Conservation (phyloP, 805 yeast genomes). For the Zygosaccharomyces rouxii region DNA sequence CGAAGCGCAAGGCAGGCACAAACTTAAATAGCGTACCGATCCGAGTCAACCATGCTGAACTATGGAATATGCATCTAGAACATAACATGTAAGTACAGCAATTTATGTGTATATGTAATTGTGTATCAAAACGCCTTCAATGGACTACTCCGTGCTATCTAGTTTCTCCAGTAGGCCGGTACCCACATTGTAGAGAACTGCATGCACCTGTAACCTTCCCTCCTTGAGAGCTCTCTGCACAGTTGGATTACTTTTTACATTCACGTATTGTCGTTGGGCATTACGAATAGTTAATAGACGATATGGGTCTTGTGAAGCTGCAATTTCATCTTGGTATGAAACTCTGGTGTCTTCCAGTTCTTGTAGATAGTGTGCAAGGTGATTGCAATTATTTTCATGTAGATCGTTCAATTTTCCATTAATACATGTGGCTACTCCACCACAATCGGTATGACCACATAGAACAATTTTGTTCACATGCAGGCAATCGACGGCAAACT, state of each 20-base stretch:
- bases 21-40: too few relatives aligned
- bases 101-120: not conserved
- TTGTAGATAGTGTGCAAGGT: conserved; percentile 45
- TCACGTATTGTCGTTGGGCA: conserved; percentile 65
- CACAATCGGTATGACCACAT: conserved; percentile 95
- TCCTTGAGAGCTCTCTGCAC: conserved; percentile 60
- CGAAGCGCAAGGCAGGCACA: too few relatives aligned
- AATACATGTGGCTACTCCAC: conserved; percentile 82
- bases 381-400: conserved; percentile 32
- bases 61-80: too few relatives aligned
- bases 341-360: conserved; percentile 66
- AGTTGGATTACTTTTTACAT: conserved; percentile 49
- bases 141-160: conserved; percentile 2
- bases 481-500: conserved; percentile 80
- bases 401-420: conserved; percentile 41
- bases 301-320: conserved; percentile 38
- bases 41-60: too few relatives aligned
- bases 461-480: conserved; percentile 77
- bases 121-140: not conserved
- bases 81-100: too few relatives aligned
- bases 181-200: conserved; percentile 77
- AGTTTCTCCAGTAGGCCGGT: conserved; percentile 55
- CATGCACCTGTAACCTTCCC: conserved; percentile 71
- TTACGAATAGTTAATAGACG: conserved; percentile 62
- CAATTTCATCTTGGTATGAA: conserved; percentile 48